These are phyloP conservation scores for Golubevia sp. DNA, from an alignment of 1,284 basidiomycete species.

Conservation along the genomic window DNA sequence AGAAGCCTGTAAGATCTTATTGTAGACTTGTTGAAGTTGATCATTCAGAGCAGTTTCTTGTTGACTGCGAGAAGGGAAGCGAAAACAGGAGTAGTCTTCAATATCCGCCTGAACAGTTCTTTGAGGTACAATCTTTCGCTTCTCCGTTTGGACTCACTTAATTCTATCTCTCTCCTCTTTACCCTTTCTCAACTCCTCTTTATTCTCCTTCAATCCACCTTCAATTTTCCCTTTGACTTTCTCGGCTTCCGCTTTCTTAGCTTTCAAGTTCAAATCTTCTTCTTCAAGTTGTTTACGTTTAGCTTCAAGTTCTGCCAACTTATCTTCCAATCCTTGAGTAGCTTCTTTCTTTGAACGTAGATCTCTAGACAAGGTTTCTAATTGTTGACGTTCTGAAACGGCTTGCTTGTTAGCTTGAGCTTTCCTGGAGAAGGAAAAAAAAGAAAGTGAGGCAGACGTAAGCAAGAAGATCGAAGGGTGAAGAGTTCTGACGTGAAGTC, in stretches of 20 bases:
- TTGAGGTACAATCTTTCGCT: slow-evolving; percentile 9
- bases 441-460: background rate
- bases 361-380: slow-evolving; percentile 81
- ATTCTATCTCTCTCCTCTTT: slow-evolving; percentile 76
- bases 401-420: slow-evolving; percentile 74
- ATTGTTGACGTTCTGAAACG: slow-evolving; percentile 81
- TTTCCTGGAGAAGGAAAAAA: slow-evolving; percentile 67
- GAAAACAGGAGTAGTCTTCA: slow-evolving; percentile 83
- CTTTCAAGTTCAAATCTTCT: slow-evolving; percentile 69
- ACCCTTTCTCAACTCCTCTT: slow-evolving; percentile 75
- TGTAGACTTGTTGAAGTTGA: slow-evolving; percentile 80
- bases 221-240: slow-evolving; percentile 53
- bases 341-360: slow-evolving; percentile 75
- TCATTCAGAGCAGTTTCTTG: slow-evolving; percentile 70
- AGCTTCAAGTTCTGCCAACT: slow-evolving; percentile 71
- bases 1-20: slow-evolving; percentile 68
- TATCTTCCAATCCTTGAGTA: slow-evolving; percentile 67
- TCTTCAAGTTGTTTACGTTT: slow-evolving; percentile 70
- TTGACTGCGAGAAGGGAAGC: slow-evolving; percentile 29
- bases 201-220: slow-evolving; percentile 65
- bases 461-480: too few species aligned
- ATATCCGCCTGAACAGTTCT: background rate
- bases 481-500: too few species aligned
- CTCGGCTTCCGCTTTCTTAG: slow-evolving; percentile 70
- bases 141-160: slow-evolving; percentile 65